Evolutionary conservation across 2,329 filamentous ascomycete genomes (phyloP), one percentile per base, ranked within the genome.

Genomic region (Paecilomyces sp.): DNA sequence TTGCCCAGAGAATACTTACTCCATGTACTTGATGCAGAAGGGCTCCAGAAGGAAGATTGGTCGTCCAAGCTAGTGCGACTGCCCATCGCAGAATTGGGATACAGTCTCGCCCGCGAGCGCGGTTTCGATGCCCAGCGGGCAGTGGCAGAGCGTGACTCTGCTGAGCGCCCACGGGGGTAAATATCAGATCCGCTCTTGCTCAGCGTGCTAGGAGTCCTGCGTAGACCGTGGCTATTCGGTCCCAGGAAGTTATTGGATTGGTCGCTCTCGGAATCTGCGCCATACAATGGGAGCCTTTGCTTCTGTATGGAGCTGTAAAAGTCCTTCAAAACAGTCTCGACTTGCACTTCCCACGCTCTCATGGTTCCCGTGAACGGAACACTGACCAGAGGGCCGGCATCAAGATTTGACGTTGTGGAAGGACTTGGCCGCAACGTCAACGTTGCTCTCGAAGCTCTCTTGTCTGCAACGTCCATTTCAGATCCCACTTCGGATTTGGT

Each of bases 1-100:
- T 95, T 91, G 33, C 92, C 91, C 61, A 96, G 82, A 0, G 93
- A 97, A 70, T 94, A 90, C 68, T 91, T 93, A 77, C 92, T 97
- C 92, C 92, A 97, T 0, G 90, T 94, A 64, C 92, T 96, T n/a
- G 92, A 96, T 15, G 82, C 83, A 22, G 91, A 91, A 11, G 94
- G 94, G 67, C 91, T 97, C 91, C 91, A 97, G 54, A 97, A 83
- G 1, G 91, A 95, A 62, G 87, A 90, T 61, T 87, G 86, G 67
- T 99, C 94, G 61, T 99, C 94, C 64, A 99, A 85, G 74, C 93
- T 97, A 9, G 93, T 97, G 56, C 92, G 86, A 70, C 92, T 97
- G 0, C 89, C 92, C 70, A 96, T 85, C 12, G 90, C 91, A 50
- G 89, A 93, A 56, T 85, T 84, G 50, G 88, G 88, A 63, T 94